Evolutionary conservation across 2,329 filamentous ascomycete genomes (phyloP).

Genomic region (Lachnellula arida): DNA sequence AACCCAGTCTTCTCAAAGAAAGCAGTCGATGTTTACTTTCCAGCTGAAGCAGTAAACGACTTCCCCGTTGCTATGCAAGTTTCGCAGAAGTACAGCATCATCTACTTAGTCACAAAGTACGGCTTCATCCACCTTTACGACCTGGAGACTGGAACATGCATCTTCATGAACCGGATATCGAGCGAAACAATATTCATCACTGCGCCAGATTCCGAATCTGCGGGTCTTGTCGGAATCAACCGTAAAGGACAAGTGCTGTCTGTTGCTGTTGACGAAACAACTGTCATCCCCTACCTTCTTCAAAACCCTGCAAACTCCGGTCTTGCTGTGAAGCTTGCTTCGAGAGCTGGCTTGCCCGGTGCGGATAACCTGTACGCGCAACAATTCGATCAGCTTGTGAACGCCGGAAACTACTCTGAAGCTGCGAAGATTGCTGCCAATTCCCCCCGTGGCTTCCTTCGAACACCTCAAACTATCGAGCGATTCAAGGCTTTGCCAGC

Average conservation of each 20-base stretch:
- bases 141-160: conserved; percentile 87
- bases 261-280: conserved; percentile 88
- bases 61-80: conserved; percentile 98
- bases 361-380: conserved; percentile 90
- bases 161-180: conserved; percentile 99
- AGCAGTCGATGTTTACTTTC: conserved; percentile 96
- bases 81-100: conserved; percentile 91
- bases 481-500: conserved; percentile 84
- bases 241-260: conserved; percentile 95
- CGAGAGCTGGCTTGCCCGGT: conserved; percentile 86
- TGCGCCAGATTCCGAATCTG: conserved; percentile 73
- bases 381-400: conserved; percentile 86
- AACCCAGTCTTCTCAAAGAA: conserved; percentile 93
- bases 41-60: conserved; percentile 89
- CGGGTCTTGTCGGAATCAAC: conserved; percentile 91
- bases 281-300: conserved; percentile 88
- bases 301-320: conserved; percentile 93
- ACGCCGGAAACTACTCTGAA: conserved; percentile 73
- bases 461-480: conserved; percentile 92
- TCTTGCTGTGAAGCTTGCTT: conserved; percentile 93
- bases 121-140: conserved; percentile 99
- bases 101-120: conserved; percentile 98
- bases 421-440: conserved; percentile 96
- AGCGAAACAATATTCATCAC: conserved; percentile 99
- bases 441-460: conserved; percentile 91